A percentile compares a stretch with the other conserved stretches of the same genome.
phyloP scores from a whole-genome alignment of 441 rosid species.

The Gossypium schwendimanii region DNA sequence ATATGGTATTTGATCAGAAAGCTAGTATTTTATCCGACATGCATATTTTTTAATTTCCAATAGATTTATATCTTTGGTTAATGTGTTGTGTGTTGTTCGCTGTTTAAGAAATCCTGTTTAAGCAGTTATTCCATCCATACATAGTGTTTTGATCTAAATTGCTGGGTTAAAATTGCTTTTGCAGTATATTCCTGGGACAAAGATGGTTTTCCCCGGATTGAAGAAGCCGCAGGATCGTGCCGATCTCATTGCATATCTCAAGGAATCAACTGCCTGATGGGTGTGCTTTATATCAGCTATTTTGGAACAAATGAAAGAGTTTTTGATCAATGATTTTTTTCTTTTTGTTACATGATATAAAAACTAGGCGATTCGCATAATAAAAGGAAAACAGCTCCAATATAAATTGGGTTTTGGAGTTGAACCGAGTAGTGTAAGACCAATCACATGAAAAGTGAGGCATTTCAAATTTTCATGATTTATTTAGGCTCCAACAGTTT shows the following conservation, averaged over 20 bases:
- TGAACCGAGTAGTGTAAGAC: not conserved
- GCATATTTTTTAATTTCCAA: no score
- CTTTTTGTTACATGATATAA: not conserved
- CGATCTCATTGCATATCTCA: slow-evolving; percentile 50
- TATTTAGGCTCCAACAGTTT: not conserved
- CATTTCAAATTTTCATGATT: not conserved
- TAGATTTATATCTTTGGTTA: no score
- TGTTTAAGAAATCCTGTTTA: no score
- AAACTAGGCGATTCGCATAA: slow-evolving; percentile 1
- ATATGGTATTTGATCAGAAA: no score
- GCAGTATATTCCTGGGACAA: slow-evolving; percentile 55
- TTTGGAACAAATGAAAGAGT: slow-evolving; percentile 6
- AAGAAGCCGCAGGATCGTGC: slow-evolving; percentile 60
- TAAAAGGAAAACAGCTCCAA: slow-evolving; percentile 3
- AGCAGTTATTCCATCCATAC: no score
- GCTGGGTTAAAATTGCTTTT: slow-evolving; percentile 1
- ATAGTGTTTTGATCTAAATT: not conserved
- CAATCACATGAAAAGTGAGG: not conserved
- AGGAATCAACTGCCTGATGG: slow-evolving; percentile 40
- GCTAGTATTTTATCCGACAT: no score
- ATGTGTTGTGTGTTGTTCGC: no score
- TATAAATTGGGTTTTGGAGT: not conserved
- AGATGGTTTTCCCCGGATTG: slow-evolving; percentile 62
- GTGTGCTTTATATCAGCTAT: not conserved
- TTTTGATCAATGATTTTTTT: slow-evolving; percentile 1